Percentiles rank a stretch among this genome's conserved stretches.
These are phyloP conservation scores for Trichoderma arundinaceum DNA, from an alignment of 2,329 filamentous ascomycete genomes.

Conservation along the genomic window DNA sequence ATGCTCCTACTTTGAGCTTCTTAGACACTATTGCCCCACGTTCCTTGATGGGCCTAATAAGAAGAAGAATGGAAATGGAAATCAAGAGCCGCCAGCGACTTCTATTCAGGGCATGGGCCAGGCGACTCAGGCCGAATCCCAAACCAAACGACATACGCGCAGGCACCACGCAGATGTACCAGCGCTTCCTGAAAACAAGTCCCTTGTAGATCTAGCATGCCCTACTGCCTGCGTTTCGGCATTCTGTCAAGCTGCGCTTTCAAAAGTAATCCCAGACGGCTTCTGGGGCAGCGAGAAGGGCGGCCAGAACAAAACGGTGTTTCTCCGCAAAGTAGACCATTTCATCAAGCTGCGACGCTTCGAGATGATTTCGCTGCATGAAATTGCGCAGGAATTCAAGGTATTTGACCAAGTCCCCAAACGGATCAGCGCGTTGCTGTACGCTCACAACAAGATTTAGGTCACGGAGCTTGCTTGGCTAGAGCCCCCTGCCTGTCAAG, in stretches of 20 bases:
- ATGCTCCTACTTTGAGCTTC: conserved; percentile 79
- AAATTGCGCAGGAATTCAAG: conserved; percentile 76
- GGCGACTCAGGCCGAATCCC: background rate
- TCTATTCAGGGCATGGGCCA: background rate
- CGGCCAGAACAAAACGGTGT: conserved; percentile 61
- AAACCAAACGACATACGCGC: conserved; percentile 9
- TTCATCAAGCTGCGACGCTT: conserved; percentile 82
- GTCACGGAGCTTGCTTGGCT: conserved; percentile 77
- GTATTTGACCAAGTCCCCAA: conserved; percentile 50
- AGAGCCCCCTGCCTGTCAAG: conserved; percentile 54
- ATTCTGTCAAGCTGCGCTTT: conserved; percentile 80
- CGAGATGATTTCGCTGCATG: conserved; percentile 80
- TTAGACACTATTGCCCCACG: conserved; percentile 80
- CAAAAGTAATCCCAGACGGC: conserved; percentile 71
- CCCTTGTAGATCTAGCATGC: conserved; percentile 71
- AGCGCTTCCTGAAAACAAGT: conserved; percentile 37
- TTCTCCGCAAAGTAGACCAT: conserved; percentile 73
- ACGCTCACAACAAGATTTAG: conserved; percentile 48
- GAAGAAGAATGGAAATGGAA: background rate
- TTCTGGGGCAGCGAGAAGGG: conserved; percentile 71
- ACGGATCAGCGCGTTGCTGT: background rate
- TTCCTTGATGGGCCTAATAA: conserved; percentile 37
- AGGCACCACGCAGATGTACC: conserved; percentile 25
- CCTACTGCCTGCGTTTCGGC: conserved; percentile 74
- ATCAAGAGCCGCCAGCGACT: background rate